Base-by-base conservation (phyloP, 1,284 basidiomycete genomes). In the Austroboletus rostrupii region DNA sequence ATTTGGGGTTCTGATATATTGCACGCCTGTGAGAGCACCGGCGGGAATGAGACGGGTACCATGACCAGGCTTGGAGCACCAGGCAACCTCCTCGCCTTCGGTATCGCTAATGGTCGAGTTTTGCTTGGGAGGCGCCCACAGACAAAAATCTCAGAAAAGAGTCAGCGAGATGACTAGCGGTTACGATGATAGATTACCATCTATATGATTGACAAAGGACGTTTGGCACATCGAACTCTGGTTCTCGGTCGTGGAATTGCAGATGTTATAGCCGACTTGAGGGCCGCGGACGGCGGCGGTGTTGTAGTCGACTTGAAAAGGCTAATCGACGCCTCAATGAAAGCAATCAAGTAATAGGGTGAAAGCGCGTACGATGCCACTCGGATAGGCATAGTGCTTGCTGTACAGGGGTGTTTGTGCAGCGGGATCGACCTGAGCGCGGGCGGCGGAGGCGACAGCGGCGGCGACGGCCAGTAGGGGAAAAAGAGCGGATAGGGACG, bases 221-320 rank as follows among this genome's bases (percentile, higher is more conserved):
- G 85, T 88, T 66, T 88, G 86, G 61, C 87, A 88, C 44, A 76
- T 53, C 0, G 85, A 85, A 3, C 73, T 43, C 49, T 74, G 76
- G 57, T 74, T 76, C 66, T 81, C 71, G 8, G 85, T 88, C 6
- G 84, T 86, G 3, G 80, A 76, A 70, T 88, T 87, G 67, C 87
- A 89, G 5, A 69, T 57, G 67, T 87, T 88, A 73, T 80, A 87
- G 8, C 86, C 86, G 19, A 53, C 60, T 61, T 86, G 83, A 26
- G 69, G 61, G 12, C 84, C 84, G 56, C 84, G 81, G 48, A 74
- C 59, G 45, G 75, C 73, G 33, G 68, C 61, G 10, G 67, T 60
- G 59, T 74, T 72, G 23, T 75, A 71, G 58, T 81, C 78, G 40
- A 72, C 79, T 67, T 80, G 70, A 58, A 81, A 77, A 10, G 81